Evolutionary conservation across 805 yeast species (phyloP), one percentile per base, ranked within the genome.

Genomic region (Starmerella sp.): DNA sequence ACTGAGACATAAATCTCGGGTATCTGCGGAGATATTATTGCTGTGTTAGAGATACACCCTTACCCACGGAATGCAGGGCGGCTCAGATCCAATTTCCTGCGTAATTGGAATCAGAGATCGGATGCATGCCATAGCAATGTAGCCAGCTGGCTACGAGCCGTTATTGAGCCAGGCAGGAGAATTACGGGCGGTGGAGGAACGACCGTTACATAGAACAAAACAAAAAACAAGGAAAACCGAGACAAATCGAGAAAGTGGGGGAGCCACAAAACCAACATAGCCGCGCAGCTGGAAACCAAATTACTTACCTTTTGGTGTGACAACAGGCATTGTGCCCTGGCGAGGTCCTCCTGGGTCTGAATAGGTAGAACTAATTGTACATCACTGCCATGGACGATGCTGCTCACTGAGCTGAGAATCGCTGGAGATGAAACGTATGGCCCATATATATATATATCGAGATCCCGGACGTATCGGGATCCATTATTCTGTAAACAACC

Each of bases 11-110:
- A 22, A 22, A 32, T 32, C 35, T 32, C 35, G 35, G n/a, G 8
- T 14, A 15, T 37, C 41, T 37, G 41, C 15, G 13, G 11, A 22
- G 11, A 15, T 1, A 39, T n/a, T 9, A 22, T 17, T 11, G 46
- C 15, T 29, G 15, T 10, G n/a, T 10, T 43, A 2, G 28, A 29
- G n/a, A 17, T 43, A 1, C 7, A 3, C 48, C 48, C 48, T 6
- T 44, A n/a, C 37, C 48, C 48, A 44, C 28, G 48, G 48, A 44
- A 44, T 44, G 48, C 48, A 44, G 48, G 48, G 48, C 36, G 35
- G 36, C 36, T 44, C 37, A 30, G 35, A 44, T 30, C 37, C 31
- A 30, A 44, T 44, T 31, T 44, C 48, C 10, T 30, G 34, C n/a
- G 34, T 22, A 14, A 43, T 43, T 29, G 17, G 29, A 22, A 22